A percentile compares a stretch with the other conserved stretches of the same genome.
Conservation (phyloP, 1,284 basidiomycete genomes). For the Ceratobasidium sp. region DNA sequence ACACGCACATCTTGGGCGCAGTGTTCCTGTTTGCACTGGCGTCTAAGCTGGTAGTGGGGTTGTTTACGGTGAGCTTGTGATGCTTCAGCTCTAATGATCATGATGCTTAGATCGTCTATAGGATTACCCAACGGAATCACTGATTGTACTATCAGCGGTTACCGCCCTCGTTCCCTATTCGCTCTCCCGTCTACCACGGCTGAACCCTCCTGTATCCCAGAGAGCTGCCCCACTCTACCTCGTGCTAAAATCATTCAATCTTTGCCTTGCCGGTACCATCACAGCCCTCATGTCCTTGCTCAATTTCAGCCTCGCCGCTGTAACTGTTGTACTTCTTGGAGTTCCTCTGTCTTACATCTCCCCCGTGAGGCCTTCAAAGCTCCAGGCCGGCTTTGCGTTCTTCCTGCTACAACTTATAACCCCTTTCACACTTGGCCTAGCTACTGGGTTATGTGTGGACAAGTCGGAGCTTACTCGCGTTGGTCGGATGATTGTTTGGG, state of each 20-base stretch:
- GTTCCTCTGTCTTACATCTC: slow-evolving; percentile 52
- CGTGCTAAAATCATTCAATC: slow-evolving; percentile 75
- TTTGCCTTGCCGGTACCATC: slow-evolving; percentile 82
- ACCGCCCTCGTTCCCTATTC: slow-evolving; percentile 47
- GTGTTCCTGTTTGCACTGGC: slow-evolving; percentile 42
- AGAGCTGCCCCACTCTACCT: slow-evolving; percentile 58
- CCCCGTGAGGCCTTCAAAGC: slow-evolving; percentile 11
- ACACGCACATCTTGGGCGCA: slow-evolving; percentile 47
- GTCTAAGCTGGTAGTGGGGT: slow-evolving; percentile 35
- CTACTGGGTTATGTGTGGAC: neutral
- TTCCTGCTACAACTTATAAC: slow-evolving; percentile 31
- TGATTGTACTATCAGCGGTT: slow-evolving; percentile 50
- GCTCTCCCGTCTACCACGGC: slow-evolving; percentile 8
- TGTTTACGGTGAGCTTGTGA: slow-evolving; percentile 44
- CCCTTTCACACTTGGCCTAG: slow-evolving; percentile 18
- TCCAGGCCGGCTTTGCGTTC: neutral
- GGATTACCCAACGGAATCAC: slow-evolving; percentile 55
- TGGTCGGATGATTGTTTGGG: slow-evolving; percentile 46
- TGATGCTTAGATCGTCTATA: slow-evolving; percentile 61
- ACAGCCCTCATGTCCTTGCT: slow-evolving; percentile 86
- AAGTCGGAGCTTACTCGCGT: slow-evolving; percentile 17
- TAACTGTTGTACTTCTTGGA: slow-evolving; percentile 70
- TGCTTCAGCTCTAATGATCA: slow-evolving; percentile 58
- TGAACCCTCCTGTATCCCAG: slow-evolving; percentile 43
- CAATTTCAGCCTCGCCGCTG: slow-evolving; percentile 87